Evolutionary conservation across 352 stramenopile genomes (phyloP).

Genomic region (Globisporangium nagaii): DNA sequence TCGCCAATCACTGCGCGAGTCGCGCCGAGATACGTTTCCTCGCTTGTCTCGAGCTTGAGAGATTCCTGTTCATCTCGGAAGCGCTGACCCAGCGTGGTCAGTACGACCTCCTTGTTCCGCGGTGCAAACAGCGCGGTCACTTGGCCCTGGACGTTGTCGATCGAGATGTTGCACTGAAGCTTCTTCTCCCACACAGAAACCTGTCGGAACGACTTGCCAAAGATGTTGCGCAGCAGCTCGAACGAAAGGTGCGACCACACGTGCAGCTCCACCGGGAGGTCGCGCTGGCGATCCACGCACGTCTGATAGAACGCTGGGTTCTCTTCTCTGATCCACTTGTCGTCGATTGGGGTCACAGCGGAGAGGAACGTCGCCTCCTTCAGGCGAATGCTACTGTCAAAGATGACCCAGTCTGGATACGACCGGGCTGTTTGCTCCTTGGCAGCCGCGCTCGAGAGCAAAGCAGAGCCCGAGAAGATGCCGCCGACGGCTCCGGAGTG

Average conservation of each 20-base stretch:
- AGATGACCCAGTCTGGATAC: slow-evolving; percentile 12
- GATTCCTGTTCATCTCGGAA: too few relatives aligned
- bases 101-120: slow-evolving; percentile 5
- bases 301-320: slow-evolving; percentile 11
- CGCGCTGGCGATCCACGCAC: not conserved
- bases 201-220: slow-evolving; percentile 14
- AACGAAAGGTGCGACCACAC: slow-evolving; percentile 8
- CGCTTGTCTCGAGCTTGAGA: slow-evolving; percentile 2
- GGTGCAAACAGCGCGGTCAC: slow-evolving; percentile 15
- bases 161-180: slow-evolving; percentile 17
- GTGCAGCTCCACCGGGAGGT: slow-evolving; percentile 9
- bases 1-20: slow-evolving; percentile 15
- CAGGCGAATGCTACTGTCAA: slow-evolving; percentile 16
- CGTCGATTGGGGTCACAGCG: slow-evolving; percentile 14
- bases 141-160: slow-evolving; percentile 8
- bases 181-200: slow-evolving; percentile 12
- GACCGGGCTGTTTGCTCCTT: slow-evolving; percentile 1
- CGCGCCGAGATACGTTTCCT: slow-evolving; percentile 17
- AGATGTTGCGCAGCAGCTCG: slow-evolving; percentile 8
- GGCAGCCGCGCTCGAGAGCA: not conserved
- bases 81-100: too few relatives aligned
- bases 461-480: slow-evolving; percentile 3
- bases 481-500: slow-evolving; percentile 13
- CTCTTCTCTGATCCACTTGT: slow-evolving; percentile 17
- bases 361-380: slow-evolving; percentile 8